Base-by-base conservation (phyloP, 1,139 yeast genomes). In the Blastobotrys malaysiensis region DNA sequence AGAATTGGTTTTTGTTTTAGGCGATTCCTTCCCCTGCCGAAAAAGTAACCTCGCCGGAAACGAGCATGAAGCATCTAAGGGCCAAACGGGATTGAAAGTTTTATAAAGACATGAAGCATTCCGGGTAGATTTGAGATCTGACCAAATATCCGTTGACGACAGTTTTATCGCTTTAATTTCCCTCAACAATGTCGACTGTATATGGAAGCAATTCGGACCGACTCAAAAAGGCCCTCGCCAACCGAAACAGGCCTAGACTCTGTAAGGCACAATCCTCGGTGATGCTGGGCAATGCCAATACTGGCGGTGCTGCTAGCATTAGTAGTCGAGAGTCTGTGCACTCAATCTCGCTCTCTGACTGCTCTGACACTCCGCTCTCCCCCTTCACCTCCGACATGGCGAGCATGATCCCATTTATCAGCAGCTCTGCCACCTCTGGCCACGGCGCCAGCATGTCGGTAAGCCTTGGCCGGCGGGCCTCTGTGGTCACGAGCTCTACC, bases 121-220 rank as follows among this genome's bases (percentile, higher is more conserved):
- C 39, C 39, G 6, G 39, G 16, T 31, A 13, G 16, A 31, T 2
- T 11, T 9, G 26, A 22, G 16, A n/a, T 31, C 11, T 13, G 7
- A 13, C 16, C 16, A 31, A 3, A 31, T 16, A 13, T 31, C 39
- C 11, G 39, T 16, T 16, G 39, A n/a, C n/a, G n/a, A n/a, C n/a
- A n/a, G n/a, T n/a, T n/a, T n/a, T n/a, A n/a, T n/a, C n/a, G n/a
- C n/a, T 31, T 31, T 16, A 31, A 6, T 26, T 26, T 7, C 36
- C 9, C 39, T 31, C 16, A 43, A 43, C 26, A 26, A 51, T 24
- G 44, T 36, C 44, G 50, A 20, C 53, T 16, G 53, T 47, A 9
- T 54, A 52, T 39, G 57, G 57, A 39, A 46, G 49, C 27, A 55
- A 55, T 20, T 48, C 54, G 11, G 57, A 55, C 43, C 52, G 57